Conservation (phyloP, 2,329 filamentous ascomycete genomes). For the Cadophora sp. region DNA sequence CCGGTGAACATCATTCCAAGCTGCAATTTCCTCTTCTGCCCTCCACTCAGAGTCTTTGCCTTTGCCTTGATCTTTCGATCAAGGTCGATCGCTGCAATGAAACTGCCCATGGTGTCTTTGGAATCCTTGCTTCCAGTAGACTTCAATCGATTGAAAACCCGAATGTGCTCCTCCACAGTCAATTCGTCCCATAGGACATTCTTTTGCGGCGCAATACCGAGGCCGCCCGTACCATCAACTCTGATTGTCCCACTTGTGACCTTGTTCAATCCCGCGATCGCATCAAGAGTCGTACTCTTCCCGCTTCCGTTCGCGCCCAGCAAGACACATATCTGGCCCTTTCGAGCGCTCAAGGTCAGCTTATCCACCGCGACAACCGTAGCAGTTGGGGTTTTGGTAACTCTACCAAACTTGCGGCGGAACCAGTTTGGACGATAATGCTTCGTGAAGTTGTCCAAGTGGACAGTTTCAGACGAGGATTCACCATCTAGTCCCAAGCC, state of each 20-base stretch:
- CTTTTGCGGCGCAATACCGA: slow-evolving; percentile 90
- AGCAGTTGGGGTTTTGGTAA: slow-evolving; percentile 53
- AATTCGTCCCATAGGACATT: slow-evolving; percentile 93
- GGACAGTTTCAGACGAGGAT: slow-evolving; percentile 60
- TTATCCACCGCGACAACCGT: slow-evolving; percentile 81
- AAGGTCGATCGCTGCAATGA: slow-evolving; percentile 77
- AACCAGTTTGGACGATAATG: slow-evolving; percentile 73
- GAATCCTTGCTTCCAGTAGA: slow-evolving; percentile 61
- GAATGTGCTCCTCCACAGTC: slow-evolving; percentile 84
- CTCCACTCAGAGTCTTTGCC: slow-evolving; percentile 82
- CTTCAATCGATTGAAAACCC: slow-evolving; percentile 85
- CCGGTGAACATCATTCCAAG: slow-evolving; percentile 96
- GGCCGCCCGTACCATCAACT: slow-evolving; percentile 77
- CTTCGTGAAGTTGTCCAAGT: slow-evolving; percentile 78
- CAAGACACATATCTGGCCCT: slow-evolving; percentile 85
- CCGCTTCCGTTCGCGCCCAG: slow-evolving; percentile 90
- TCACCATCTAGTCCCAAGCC: slow-evolving; percentile 23
- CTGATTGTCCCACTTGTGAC: slow-evolving; percentile 78
- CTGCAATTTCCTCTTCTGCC: slow-evolving; percentile 91
- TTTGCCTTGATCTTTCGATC: slow-evolving; percentile 73
- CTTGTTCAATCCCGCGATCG: slow-evolving; percentile 82
- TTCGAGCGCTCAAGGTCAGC: slow-evolving; percentile 72
- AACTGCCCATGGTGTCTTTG: slow-evolving; percentile 63
- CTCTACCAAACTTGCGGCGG: slow-evolving; percentile 51
- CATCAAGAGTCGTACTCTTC: slow-evolving; percentile 88